Conservation (phyloP, 106 monocot species). For the Allium fistulosum region DNA sequence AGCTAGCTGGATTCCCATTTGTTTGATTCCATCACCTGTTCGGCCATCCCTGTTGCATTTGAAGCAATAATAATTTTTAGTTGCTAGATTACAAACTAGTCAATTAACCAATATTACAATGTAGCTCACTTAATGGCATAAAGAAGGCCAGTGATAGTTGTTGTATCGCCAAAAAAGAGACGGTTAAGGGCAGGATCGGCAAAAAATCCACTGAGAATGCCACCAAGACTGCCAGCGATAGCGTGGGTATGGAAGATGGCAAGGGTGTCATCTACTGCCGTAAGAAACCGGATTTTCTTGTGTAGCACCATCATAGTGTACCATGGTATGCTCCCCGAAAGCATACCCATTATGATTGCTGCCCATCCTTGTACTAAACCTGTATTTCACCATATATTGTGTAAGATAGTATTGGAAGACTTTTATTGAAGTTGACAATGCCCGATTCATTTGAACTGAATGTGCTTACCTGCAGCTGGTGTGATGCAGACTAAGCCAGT, state of each 20-base stretch:
- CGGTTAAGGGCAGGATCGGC: conserved; percentile 4
- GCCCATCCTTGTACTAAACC: conserved; percentile 15
- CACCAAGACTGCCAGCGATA: conserved; percentile 14
- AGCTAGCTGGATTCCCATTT: conserved; percentile 6
- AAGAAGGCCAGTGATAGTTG: no score
- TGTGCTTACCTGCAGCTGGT: conserved; percentile 11
- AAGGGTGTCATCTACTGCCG: conserved; percentile 18
- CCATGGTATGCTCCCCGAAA: conserved; percentile 19
- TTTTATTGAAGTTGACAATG: no score
- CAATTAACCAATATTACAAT: no score
- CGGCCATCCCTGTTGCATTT: not conserved
- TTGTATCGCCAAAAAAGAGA: conserved; percentile 2
- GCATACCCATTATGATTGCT: conserved; percentile 16
- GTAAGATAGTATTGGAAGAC: not conserved
- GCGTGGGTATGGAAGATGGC: conserved; percentile 15
- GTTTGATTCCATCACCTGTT: not conserved
- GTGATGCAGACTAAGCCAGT: conserved; percentile 14
- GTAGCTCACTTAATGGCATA: no score
- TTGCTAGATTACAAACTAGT: no score
- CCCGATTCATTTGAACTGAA: not conserved
- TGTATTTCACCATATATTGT: not conserved
- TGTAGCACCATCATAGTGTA: conserved; percentile 20
- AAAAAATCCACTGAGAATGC: conserved; percentile 11
- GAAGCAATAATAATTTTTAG: not conserved
- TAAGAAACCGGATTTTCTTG: conserved; percentile 2